A percentile compares a stretch with the other conserved stretches of the same genome.
phyloP scores from a whole-genome alignment of 2,329 filamentous ascomycete genomes.

The Cordyceps pruinosa region DNA sequence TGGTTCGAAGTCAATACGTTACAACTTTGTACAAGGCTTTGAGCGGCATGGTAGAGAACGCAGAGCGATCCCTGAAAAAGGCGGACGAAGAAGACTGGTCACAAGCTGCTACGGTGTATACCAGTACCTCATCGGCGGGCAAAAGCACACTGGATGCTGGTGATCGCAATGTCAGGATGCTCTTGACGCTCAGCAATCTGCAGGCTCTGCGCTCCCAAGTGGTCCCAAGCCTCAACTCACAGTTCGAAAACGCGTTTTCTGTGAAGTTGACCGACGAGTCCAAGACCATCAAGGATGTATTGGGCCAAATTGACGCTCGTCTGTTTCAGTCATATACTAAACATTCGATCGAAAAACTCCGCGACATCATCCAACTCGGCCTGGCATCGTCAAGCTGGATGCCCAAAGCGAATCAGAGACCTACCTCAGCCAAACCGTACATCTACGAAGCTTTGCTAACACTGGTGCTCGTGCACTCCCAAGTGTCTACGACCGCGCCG shows the following conservation, averaged over 20 bases:
- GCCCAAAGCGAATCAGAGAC: slow-evolving; percentile 48
- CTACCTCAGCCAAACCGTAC: slow-evolving; percentile 75
- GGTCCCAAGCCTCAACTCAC: slow-evolving; percentile 79
- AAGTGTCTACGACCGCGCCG: slow-evolving; percentile 72
- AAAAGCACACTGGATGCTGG: slow-evolving; percentile 46
- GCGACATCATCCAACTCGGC: slow-evolving; percentile 63
- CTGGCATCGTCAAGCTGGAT: slow-evolving; percentile 67
- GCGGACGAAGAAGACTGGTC: slow-evolving; percentile 59
- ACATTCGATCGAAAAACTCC: slow-evolving; percentile 62
- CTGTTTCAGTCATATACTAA: slow-evolving; percentile 90
- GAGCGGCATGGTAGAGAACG: slow-evolving; percentile 95
- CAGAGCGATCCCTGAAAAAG: slow-evolving; percentile 65
- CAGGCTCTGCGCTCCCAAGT: slow-evolving; percentile 73
- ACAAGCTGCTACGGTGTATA: slow-evolving; percentile 14
- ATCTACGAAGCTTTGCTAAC: slow-evolving; percentile 80
- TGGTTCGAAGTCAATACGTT: slow-evolving; percentile 87
- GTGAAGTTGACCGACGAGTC: slow-evolving; percentile 91
- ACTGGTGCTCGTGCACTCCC: slow-evolving; percentile 86
- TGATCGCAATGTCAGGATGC: slow-evolving; percentile 77
- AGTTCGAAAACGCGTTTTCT: slow-evolving; percentile 90
- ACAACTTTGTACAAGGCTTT: slow-evolving; percentile 89
- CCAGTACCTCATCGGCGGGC: slow-evolving; percentile 29
- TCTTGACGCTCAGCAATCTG: slow-evolving; percentile 89
- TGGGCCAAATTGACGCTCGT: slow-evolving; percentile 81
- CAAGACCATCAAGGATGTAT: slow-evolving; percentile 83